phyloP scores from a whole-genome alignment of 306 rosid genomes.

The Hylodesmum podocarpum region DNA sequence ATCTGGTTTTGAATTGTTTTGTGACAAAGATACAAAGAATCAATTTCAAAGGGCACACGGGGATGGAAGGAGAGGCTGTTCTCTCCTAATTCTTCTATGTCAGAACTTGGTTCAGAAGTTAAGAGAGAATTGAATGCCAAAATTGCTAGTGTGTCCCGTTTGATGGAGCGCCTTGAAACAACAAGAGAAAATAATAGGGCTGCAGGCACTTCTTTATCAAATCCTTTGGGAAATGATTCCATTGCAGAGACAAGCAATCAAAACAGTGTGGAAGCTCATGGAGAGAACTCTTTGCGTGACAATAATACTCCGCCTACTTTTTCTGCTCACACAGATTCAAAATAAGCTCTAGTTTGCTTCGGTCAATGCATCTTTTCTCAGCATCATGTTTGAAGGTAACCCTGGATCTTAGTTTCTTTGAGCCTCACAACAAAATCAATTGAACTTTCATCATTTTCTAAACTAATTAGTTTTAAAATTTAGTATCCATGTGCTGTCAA shows the following conservation, averaged over 20 bases:
- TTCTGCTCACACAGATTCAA: constrained; percentile 44
- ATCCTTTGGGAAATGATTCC: constrained; percentile 32
- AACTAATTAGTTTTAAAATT: neutral
- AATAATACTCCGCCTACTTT: constrained; percentile 35
- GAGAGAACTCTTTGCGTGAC: constrained; percentile 33
- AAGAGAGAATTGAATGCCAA: constrained; percentile 73
- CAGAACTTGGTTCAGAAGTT: constrained; percentile 67
- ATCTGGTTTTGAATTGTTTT: constrained; percentile 14
- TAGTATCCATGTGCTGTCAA: neutral
- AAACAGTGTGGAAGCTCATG: constrained; percentile 36
- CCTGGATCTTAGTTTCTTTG: constrained; percentile 2
- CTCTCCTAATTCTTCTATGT: constrained; percentile 61
- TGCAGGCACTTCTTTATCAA: constrained; percentile 34
- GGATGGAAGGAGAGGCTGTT: constrained; percentile 87
- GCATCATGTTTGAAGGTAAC: constrained; percentile 72
- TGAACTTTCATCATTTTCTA: neutral
- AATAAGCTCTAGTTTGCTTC: constrained; percentile 39
- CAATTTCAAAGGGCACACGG: constrained; percentile 73
- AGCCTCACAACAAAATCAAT: neutral
- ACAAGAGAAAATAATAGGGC: constrained; percentile 49
- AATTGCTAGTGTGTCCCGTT: constrained; percentile 65
- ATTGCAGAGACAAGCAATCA: constrained; percentile 41
- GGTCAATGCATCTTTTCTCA: constrained; percentile 59
- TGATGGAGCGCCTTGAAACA: constrained; percentile 67
- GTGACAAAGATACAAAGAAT: constrained; percentile 67